Evolutionary conservation across 2,329 filamentous ascomycete genomes (phyloP).

Genomic region (Hypoxylon sp.): DNA sequence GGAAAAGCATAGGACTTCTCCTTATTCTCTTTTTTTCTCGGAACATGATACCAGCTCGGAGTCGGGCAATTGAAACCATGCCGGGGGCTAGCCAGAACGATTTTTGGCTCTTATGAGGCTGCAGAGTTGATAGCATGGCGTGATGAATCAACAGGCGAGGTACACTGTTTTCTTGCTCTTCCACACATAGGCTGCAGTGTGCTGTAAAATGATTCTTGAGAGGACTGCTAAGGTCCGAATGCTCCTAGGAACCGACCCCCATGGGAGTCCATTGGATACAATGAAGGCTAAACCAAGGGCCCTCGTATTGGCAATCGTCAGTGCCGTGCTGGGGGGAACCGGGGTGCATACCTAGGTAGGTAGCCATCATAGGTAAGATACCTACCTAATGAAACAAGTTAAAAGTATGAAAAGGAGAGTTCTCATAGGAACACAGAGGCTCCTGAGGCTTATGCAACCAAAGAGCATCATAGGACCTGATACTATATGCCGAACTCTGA

Average conservation of each 20-base stretch:
- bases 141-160: constrained; percentile 21
- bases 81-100: constrained; percentile 11
- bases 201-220: background rate
- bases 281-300: background rate
- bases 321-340: background rate
- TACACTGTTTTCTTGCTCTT: constrained; percentile 12
- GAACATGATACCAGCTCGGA: constrained; percentile 41
- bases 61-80: constrained; percentile 12
- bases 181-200: background rate
- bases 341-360: background rate
- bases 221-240: background rate
- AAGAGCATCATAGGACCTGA: background rate
- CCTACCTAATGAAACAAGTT: too few species aligned
- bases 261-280: background rate
- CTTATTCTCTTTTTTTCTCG: constrained; percentile 10
- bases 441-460: too few species aligned
- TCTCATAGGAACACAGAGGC: too few species aligned
- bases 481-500: too few species aligned
- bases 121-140: constrained; percentile 12
- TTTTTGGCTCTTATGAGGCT: background rate
- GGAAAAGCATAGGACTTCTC: constrained; percentile 16
- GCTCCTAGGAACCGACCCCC: background rate
- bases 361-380: too few species aligned
- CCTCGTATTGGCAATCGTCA: background rate
- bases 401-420: too few species aligned